phyloP scores from a whole-genome alignment of 257 asterid genomes.

The Solanum commersonii region DNA sequence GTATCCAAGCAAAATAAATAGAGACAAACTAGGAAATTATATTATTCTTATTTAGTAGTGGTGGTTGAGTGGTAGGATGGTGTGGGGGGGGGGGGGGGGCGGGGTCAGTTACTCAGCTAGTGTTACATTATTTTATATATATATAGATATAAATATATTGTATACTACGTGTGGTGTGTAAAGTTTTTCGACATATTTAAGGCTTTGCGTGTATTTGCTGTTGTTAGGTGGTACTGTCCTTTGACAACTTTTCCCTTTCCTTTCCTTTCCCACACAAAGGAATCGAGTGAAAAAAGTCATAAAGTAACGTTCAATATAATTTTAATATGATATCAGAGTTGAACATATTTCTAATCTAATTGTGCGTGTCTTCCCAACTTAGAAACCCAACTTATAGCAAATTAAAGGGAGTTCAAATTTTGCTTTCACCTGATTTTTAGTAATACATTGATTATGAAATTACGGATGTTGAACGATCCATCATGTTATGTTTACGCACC shows the following conservation, averaged over 20 bases:
- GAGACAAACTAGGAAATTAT: constrained; percentile 26
- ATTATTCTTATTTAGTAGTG: not conserved
- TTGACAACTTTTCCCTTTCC: not conserved
- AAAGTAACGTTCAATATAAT: not conserved
- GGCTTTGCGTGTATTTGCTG: constrained; percentile 68
- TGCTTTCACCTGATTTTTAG: not conserved
- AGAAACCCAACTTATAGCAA: not conserved
- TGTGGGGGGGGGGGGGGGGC: not conserved
- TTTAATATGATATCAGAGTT: not conserved
- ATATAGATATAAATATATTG: not conserved
- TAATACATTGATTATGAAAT: not conserved
- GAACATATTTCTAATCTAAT: not conserved
- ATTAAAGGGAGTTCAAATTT: not conserved
- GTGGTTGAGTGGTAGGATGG: too few species aligned
- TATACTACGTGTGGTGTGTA: constrained; percentile 1
- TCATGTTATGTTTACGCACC: not conserved
- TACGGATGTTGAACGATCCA: not conserved
- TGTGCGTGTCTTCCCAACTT: not conserved
- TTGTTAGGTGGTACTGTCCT: constrained; percentile 1
- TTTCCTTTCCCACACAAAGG: not conserved
- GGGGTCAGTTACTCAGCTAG: not conserved
- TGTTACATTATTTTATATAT: not conserved
- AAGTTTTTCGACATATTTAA: constrained; percentile 57
- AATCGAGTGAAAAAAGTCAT: not conserved
- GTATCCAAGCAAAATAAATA: constrained; percentile 25